A percentile compares a stretch with the other conserved stretches of the same genome.
These are phyloP conservation scores for Gonium pectorale DNA, from an alignment of 139 green algal genomes.

Conservation along the genomic window DNA sequence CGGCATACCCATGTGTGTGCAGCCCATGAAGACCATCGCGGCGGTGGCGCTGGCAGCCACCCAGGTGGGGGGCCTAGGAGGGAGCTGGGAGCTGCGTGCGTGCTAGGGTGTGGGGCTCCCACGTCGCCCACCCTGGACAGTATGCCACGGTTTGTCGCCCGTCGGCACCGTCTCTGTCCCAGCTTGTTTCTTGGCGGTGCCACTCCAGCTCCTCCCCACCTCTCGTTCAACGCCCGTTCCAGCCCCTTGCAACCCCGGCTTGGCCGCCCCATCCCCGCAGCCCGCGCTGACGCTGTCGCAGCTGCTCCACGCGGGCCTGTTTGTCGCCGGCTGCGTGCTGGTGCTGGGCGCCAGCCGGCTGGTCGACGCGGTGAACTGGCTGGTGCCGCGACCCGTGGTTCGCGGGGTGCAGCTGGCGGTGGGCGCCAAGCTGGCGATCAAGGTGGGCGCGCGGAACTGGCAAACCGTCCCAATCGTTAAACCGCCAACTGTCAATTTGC, in stretches of 20 bases:
- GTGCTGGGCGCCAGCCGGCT: constrained; percentile 69
- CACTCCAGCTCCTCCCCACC: no score
- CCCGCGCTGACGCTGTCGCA: constrained; percentile 54
- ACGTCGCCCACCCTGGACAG: no score
- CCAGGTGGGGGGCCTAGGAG: neutral
- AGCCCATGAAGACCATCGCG: constrained; percentile 92
- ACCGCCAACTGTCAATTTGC: no score
- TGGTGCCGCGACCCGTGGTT: constrained; percentile 56
- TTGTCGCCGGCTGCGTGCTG: constrained; percentile 69
- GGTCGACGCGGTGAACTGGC: constrained; percentile 60
- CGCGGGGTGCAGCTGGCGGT: constrained; percentile 78
- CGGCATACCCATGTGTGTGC: constrained; percentile 71
- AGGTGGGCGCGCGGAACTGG: neutral
- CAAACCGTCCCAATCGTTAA: no score
- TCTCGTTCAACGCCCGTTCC: neutral
- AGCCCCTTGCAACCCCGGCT: no score
- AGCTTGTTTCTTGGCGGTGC: no score
- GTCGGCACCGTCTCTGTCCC: no score
- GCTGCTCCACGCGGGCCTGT: constrained; percentile 74
- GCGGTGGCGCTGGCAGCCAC: constrained; percentile 71
- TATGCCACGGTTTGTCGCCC: no score
- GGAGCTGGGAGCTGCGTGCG: no score
- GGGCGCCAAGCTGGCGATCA: constrained; percentile 75
- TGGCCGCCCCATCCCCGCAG: neutral
- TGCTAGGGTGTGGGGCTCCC: no score